Evolutionary conservation across 805 yeast genomes (phyloP), one percentile per base, ranked within the genome.

Genomic region (Lipomyces chichibuensis): DNA sequence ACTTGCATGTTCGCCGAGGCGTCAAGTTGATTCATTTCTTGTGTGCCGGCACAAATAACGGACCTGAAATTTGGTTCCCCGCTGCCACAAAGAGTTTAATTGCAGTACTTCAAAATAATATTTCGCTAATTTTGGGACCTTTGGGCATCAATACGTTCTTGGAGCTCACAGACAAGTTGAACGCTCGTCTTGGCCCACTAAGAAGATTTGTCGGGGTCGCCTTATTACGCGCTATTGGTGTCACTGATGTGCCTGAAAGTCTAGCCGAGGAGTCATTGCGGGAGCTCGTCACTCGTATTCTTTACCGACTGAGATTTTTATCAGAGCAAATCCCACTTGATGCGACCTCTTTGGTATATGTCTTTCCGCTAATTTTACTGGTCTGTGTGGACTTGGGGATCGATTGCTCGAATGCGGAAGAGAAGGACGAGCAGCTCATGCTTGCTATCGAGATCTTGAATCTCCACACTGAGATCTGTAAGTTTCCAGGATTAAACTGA

Each of bases 371-470:
- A 69, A 77, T 94, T 59, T 84, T 86, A 17, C 84, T 84, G 64
- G 90, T 91, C 7, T 79, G 92, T 70, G 86, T 86, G 63, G 84
- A 83, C 57, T 95, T 96, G 66, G 88, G 86, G 65, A 78, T 72
- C 13, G 73, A 70, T 6, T 64, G 72, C 39, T 59, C 49, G 23
- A 65, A 66, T 37, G 96, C 91, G 37, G 94, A 91, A 64, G 97
- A 91, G n/a, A 92, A 90, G 75, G 97, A 93, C 77, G 98, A 92
- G 75, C 94, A 91, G 73, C 80, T 92, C 60, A 77, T 90, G 60
- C 80, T 94, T 65, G 89, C 71, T 1, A 63, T 69, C 49, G 71
- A 69, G 35, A 66, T 70, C 7, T 29, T 69, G 49, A 63, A 70
- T 6, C 63, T 67, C 1, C 93, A 90, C 73, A 84, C 88, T 27